Evolutionary conservation across 1,139 yeast species (phyloP).

Genomic region (Geotrichum phurueaensis): DNA sequence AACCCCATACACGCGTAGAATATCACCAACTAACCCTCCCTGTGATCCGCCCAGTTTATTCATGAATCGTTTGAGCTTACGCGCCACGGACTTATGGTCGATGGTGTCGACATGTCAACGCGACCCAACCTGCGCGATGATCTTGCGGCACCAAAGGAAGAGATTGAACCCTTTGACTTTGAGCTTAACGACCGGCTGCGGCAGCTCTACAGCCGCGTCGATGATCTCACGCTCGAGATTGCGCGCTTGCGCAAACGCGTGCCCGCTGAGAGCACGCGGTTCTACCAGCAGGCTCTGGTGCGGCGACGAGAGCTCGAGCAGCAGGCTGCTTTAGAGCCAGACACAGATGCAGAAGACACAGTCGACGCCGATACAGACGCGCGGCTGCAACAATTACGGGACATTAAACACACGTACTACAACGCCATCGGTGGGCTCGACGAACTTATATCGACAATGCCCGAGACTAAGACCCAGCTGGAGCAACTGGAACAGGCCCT

Average conservation of each 20-base stretch:
- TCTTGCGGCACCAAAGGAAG: slow-evolving; percentile 15
- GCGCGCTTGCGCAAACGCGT: slow-evolving; percentile 45
- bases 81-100: slow-evolving; percentile 46
- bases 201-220: slow-evolving; percentile 45
- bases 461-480: slow-evolving; percentile 21
- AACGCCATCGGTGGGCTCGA: slow-evolving; percentile 11
- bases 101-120: slow-evolving; percentile 31
- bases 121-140: slow-evolving; percentile 10
- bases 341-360: background rate
- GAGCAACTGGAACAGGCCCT: slow-evolving; percentile 21
- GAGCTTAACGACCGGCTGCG: slow-evolving; percentile 48
- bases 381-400: slow-evolving; percentile 12
- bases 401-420: slow-evolving; percentile 4
- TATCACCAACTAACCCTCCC: background rate
- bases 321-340: slow-evolving; percentile 2
- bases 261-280: slow-evolving; percentile 35
- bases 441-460: slow-evolving; percentile 19
- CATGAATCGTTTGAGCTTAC: slow-evolving; percentile 49
- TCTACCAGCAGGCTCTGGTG: slow-evolving; percentile 21
- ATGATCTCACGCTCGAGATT: slow-evolving; percentile 47
- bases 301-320: slow-evolving; percentile 16
- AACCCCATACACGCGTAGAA: background rate
- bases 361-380: slow-evolving; percentile 15
- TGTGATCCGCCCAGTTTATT: slow-evolving; percentile 33
- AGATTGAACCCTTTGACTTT: slow-evolving; percentile 55